Evolutionary conservation across 2,329 filamentous ascomycete species (phyloP), one percentile per base, ranked within the genome.

Genomic region (Chaetomiaceae sp.): DNA sequence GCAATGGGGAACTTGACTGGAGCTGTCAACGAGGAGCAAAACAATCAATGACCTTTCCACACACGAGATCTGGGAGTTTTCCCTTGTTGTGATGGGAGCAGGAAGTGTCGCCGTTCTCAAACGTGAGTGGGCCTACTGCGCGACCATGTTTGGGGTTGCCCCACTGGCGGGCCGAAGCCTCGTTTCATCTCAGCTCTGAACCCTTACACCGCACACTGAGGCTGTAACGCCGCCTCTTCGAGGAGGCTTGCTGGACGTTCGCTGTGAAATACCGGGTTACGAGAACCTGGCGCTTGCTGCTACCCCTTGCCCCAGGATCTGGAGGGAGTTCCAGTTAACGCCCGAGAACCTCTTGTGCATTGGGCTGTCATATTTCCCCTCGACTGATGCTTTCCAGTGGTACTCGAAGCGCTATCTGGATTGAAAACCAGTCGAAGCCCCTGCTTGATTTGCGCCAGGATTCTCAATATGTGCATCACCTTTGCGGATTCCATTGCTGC

Each of bases 101-200:
- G n/a, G n/a, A 45, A 51, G 38, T 48, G 38, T 48, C 36, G 43
- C 46, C 49, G 32, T 45, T 58, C 9, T 60, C 59, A 60, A 61
- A 62, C 60, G 50, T 35, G 51, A 42, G 60, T 57, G 58, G 59
- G 52, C 54, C 55, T 49, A 48, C 49, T 49, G 49, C 57, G 53
- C 40, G 59, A 55, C 39, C 51, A 48, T 47, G 63, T 65, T 62
- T 64, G 54, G 58, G 54, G 51, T 56, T 55, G 44, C 44, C 44
- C 46, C 44, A 49, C 49, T 49, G 53, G 55, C 56, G 57, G 61
- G 55, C 56, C 56, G 58, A 55, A 56, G 56, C 55, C 57, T 51
- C 56, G 67, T 68, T 69, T 69, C 66, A 68, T 51, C 54, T 56
- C 45, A 48, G 26, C 46, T 50, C 44, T 42, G 22, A 27, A 42